These are phyloP conservation scores for Trifolium subterraneum DNA, from an alignment of 306 rosid species.

Conservation along the genomic window DNA sequence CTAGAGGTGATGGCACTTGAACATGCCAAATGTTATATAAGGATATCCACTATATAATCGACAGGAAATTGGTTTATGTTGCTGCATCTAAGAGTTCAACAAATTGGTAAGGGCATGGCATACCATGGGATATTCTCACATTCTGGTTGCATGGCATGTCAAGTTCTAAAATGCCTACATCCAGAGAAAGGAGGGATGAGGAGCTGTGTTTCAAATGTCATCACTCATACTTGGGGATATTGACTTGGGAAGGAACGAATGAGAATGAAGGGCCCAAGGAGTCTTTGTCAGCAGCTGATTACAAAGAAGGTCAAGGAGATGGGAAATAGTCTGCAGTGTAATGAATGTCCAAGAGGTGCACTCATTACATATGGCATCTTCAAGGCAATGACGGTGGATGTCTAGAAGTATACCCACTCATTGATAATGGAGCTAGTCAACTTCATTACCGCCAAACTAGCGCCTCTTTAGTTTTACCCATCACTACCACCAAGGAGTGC, in stretches of 20 bases:
- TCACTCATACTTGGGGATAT: background rate
- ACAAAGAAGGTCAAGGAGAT: background rate
- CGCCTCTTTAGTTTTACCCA: background rate
- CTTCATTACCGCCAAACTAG: background rate
- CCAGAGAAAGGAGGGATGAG: background rate
- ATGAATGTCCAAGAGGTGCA: background rate
- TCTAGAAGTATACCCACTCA: background rate
- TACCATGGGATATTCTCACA: background rate
- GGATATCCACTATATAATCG: background rate
- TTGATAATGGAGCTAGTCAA: slow-evolving; percentile 18
- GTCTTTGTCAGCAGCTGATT: background rate
- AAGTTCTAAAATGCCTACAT: background rate
- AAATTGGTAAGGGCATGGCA: background rate
- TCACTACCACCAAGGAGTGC: background rate
- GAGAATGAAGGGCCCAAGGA: background rate
- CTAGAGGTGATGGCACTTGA: background rate
- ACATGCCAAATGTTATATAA: background rate
- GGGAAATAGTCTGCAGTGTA: background rate
- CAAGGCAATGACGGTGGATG: background rate
- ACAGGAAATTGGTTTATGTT: background rate
- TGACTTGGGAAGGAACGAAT: background rate
- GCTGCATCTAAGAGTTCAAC: slow-evolving; percentile 11
- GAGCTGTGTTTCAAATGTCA: slow-evolving; percentile 10
- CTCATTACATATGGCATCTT: background rate
- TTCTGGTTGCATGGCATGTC: background rate